Evolutionary conservation across 2,329 filamentous ascomycete species (phyloP).

Genomic region (Alternaria panax): DNA sequence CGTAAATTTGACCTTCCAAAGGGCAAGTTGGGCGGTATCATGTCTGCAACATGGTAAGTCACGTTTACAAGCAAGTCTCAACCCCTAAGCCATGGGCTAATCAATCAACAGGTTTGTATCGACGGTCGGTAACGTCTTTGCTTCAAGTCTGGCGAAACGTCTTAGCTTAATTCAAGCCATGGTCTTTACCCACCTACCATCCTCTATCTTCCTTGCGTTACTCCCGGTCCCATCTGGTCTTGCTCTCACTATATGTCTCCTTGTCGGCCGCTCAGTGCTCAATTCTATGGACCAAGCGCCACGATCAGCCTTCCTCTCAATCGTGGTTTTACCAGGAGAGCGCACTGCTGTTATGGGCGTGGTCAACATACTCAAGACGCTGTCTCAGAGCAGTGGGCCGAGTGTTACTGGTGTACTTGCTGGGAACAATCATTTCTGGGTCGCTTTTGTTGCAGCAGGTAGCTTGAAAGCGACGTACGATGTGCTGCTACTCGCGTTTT

Average conservation of each 20-base stretch:
- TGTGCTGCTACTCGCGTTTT: constrained; percentile 44
- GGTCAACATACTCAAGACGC: constrained; percentile 49
- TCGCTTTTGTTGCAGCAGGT: constrained; percentile 50
- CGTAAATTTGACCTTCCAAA: constrained; percentile 64
- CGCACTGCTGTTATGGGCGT: constrained; percentile 52
- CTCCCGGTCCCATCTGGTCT: constrained; percentile 37
- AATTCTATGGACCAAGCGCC: constrained; percentile 52
- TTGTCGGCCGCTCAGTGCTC: constrained; percentile 41
- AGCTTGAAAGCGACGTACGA: constrained; percentile 48
- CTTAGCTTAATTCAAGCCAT: constrained; percentile 60
- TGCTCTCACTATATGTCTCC: constrained; percentile 38
- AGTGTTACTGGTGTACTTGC: constrained; percentile 48
- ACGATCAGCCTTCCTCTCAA: constrained; percentile 44
- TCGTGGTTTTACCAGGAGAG: constrained; percentile 46
- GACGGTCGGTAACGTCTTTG: constrained; percentile 42
- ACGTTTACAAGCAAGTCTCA: not conserved
- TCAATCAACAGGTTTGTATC: constrained; percentile 36
- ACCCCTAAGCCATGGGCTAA: not conserved
- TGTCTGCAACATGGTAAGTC: constrained; percentile 54
- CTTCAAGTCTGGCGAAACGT: constrained; percentile 65
- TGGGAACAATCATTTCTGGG: constrained; percentile 44
- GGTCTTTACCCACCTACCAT: constrained; percentile 49
- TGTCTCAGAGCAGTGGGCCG: constrained; percentile 47
- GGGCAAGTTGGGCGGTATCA: constrained; percentile 62
- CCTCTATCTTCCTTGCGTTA: constrained; percentile 45